phyloP scores from a whole-genome alignment of 2,329 filamentous ascomycete genomes.

The Nemania abortiva region DNA sequence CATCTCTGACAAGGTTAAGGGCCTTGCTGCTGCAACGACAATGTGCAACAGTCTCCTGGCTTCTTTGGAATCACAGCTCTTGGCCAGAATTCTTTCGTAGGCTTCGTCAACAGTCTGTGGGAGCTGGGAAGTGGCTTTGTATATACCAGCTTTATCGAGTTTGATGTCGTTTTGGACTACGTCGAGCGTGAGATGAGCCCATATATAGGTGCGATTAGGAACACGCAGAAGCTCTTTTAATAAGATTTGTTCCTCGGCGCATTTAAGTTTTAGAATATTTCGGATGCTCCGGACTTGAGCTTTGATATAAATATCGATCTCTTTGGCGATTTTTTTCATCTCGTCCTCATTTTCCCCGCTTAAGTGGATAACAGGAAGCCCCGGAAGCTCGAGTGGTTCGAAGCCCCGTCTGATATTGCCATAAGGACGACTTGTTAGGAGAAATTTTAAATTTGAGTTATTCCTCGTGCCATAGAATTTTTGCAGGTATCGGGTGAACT shows the following conservation, averaged over 20 bases:
- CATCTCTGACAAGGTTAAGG: slow-evolving; percentile 18
- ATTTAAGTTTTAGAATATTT: neutral
- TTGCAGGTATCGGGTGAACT: neutral
- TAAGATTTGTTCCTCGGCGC: neutral
- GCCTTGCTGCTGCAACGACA: slow-evolving; percentile 15
- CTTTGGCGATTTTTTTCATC: slow-evolving; percentile 6
- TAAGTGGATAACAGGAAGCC: slow-evolving; percentile 8
- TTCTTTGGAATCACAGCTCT: neutral
- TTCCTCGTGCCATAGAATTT: neutral
- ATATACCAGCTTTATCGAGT: neutral
- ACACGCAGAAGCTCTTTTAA: slow-evolving; percentile 4
- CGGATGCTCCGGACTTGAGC: neutral
- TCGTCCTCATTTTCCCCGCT: slow-evolving; percentile 15
- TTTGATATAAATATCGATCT: slow-evolving; percentile 26
- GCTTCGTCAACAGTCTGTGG: slow-evolving; percentile 13
- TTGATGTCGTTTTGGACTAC: neutral
- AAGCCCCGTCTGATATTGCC: slow-evolving; percentile 4
- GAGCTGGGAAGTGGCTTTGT: neutral
- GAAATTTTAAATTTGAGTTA: slow-evolving; percentile 19
- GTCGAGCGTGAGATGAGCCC: slow-evolving; percentile 23
- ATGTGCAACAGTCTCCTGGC: slow-evolving; percentile 19
- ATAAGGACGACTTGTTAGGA: slow-evolving; percentile 24
- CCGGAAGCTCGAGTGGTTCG: neutral
- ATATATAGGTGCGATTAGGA: slow-evolving; percentile 24
- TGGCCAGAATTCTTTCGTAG: slow-evolving; percentile 24